phyloP scores from a whole-genome alignment of 805 yeast species.

The Danielozyma ontarioensis region DNA sequence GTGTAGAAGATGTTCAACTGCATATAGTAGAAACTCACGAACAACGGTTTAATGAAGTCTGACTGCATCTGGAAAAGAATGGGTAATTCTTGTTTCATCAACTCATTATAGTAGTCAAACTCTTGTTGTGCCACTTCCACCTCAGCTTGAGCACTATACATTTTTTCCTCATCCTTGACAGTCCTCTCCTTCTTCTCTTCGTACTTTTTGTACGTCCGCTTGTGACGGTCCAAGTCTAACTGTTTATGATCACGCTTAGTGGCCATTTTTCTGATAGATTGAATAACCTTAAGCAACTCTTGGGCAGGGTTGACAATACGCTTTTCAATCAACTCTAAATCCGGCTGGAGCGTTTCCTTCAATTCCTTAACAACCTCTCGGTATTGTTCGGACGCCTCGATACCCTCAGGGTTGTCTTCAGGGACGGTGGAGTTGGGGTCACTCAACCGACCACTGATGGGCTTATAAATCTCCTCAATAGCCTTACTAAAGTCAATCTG shows the following conservation, averaged over 20 bases:
- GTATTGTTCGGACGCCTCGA: conserved; percentile 89
- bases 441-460: conserved; percentile 85
- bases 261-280: conserved; percentile 85
- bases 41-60: conserved; percentile 88
- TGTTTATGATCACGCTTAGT: conserved; percentile 94
- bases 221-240: conserved; percentile 85
- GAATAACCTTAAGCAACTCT: conserved; percentile 78
- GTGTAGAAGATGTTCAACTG: conserved; percentile 96
- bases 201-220: conserved; percentile 60
- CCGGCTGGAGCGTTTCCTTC: conserved; percentile 84
- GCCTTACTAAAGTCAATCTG: conserved; percentile 95
- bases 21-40: conserved; percentile 94
- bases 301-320: conserved; percentile 89
- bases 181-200: conserved; percentile 80
- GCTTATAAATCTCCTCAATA: conserved; percentile 93
- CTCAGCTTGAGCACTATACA: conserved; percentile 86
- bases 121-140: conserved; percentile 91
- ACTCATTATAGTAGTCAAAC: conserved; percentile 90
- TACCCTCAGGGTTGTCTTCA: conserved; percentile 96
- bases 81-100: conserved; percentile 89
- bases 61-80: conserved; percentile 81
- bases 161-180: conserved; percentile 84
- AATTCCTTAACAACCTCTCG: conserved; percentile 82
- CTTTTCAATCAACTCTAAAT: conserved; percentile 84
- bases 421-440: conserved; percentile 84